Evolutionary conservation across 768 basidiomycete species (phyloP).

Genomic region (Austroboletus eburneus): DNA sequence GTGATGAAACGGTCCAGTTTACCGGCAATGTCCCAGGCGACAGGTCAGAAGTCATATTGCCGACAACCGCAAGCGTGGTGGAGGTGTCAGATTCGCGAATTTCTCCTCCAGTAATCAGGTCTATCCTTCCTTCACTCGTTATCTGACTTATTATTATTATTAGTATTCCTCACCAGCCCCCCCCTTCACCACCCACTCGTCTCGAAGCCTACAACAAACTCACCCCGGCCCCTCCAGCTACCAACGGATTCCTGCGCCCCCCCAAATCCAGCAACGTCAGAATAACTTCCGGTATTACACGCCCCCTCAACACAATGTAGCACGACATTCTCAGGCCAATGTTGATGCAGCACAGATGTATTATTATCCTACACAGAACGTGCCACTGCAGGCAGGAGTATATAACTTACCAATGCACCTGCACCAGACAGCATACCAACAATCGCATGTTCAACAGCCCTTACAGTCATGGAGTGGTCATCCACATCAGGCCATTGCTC

Average conservation of each 20-base stretch:
- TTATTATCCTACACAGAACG: slow-evolving; percentile 13
- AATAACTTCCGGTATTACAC: slow-evolving; percentile 4
- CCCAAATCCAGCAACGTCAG: neutral
- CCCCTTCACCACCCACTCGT: neutral
- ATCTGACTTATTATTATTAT: slow-evolving; percentile 5
- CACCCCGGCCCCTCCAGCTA: neutral
- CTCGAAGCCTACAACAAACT: slow-evolving; percentile 11
- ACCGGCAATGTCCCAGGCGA: slow-evolving; percentile 5
- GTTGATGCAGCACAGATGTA: slow-evolving; percentile 3
- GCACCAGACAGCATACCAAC: slow-evolving; percentile 5
- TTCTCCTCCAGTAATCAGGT: slow-evolving; percentile 12
- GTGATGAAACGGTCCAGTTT: slow-evolving; percentile 14
- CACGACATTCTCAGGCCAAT: slow-evolving; percentile 1
- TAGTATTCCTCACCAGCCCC: slow-evolving; percentile 10
- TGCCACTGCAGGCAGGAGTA: slow-evolving; percentile 2
- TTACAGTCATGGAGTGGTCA: slow-evolving; percentile 10
- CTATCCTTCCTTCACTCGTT: neutral
- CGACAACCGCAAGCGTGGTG: slow-evolving; percentile 34
- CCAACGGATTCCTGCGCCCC: slow-evolving; percentile 1
- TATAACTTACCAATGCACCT: neutral
- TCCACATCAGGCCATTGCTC: slow-evolving; percentile 1
- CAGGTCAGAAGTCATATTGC: slow-evolving; percentile 23
- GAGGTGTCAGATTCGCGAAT: slow-evolving; percentile 25
- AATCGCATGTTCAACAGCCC: slow-evolving; percentile 5
- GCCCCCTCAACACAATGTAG: neutral